Evolutionary conservation across 768 basidiomycete species (phyloP).

Genomic region (Mycena rosella): DNA sequence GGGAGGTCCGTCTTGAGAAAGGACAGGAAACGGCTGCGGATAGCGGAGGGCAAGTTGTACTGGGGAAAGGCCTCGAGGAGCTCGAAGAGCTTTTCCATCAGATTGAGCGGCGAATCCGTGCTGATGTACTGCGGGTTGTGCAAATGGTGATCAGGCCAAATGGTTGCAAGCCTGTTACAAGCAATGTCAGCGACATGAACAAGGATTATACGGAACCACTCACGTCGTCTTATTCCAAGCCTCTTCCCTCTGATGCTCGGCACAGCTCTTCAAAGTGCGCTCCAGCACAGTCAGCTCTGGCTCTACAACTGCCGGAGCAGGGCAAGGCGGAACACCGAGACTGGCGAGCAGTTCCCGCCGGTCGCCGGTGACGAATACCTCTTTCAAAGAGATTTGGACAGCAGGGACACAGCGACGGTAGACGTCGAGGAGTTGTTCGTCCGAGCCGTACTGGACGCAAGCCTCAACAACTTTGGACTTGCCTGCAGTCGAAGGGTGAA

Average conservation of each 20-base stretch:
- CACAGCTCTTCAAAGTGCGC: constrained; percentile 22
- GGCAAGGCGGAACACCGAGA: constrained; percentile 20
- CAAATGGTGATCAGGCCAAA: constrained; percentile 34
- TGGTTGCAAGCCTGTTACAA: constrained; percentile 23
- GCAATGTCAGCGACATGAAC: constrained; percentile 7
- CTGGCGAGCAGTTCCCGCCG: constrained; percentile 22
- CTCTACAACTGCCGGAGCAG: constrained; percentile 8
- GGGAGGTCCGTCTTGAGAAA: constrained; percentile 31
- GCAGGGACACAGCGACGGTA: constrained; percentile 37
- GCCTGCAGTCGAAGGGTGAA: constrained; percentile 37
- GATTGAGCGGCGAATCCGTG: constrained; percentile 30
- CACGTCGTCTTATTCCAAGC: constrained; percentile 35
- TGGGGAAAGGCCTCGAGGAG: constrained; percentile 32
- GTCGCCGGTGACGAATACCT: constrained; percentile 18
- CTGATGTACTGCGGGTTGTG: constrained; percentile 31
- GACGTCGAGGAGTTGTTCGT: constrained; percentile 31
- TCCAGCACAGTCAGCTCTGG: constrained; percentile 30
- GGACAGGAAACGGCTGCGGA: constrained; percentile 27
- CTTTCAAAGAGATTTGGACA: constrained; percentile 27
- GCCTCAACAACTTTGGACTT: constrained; percentile 28
- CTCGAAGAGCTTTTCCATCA: constrained; percentile 35
- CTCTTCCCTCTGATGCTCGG: constrained; percentile 30
- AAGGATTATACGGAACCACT: constrained; percentile 19
- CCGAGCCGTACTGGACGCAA: constrained; percentile 30
- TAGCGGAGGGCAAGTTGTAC: constrained; percentile 23